These are phyloP conservation scores for Daldinia grandis DNA, from an alignment of 495 filamentous ascomycete species.

Conservation along the genomic window DNA sequence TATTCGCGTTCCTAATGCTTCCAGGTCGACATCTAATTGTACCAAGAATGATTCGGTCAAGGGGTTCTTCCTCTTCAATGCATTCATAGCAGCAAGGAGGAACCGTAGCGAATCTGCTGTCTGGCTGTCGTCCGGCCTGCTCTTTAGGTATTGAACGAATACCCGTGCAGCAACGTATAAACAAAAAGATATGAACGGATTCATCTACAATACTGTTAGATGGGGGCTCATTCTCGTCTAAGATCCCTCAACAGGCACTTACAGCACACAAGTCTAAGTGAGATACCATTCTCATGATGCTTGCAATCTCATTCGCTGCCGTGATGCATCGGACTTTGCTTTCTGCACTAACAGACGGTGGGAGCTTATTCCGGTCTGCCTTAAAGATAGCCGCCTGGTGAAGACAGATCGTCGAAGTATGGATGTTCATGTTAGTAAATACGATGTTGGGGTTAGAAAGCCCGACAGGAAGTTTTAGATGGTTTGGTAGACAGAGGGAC, in stretches of 20 bases:
- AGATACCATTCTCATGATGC: conserved; percentile 93
- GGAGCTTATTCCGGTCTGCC: conserved; percentile 86
- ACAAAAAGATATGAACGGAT: conserved; percentile 95
- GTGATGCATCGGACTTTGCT: conserved; percentile 94
- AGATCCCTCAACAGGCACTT: conserved; percentile 50
- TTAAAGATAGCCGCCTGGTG: conserved; percentile 99
- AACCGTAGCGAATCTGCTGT: conserved; percentile 87
- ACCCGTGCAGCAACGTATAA: conserved; percentile 94
- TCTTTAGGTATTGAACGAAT: conserved; percentile 94
- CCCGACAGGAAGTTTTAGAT: conserved; percentile 81
- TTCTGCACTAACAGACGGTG: conserved; percentile 78
- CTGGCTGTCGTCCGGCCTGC: conserved; percentile 82
- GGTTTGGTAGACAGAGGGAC: conserved; percentile 80
- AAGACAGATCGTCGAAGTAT: conserved; percentile 95
- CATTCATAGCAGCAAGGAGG: conserved; percentile 86
- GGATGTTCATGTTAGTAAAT: conserved; percentile 95
- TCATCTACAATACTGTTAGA: conserved; percentile 66
- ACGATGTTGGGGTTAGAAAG: conserved; percentile 85
- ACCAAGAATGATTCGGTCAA: conserved; percentile 95
- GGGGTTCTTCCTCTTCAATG: conserved; percentile 86
- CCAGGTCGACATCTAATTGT: conserved; percentile 91
- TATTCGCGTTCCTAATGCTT: conserved; percentile 66
- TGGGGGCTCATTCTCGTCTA: background rate
- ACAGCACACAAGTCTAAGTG: conserved; percentile 87
- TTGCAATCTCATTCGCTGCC: conserved; percentile 93